Percentiles rank a stretch among this genome's conserved stretches.
Evolutionary conservation across 805 yeast genomes (phyloP).

Genomic region (Starmera dryadoides): DNA sequence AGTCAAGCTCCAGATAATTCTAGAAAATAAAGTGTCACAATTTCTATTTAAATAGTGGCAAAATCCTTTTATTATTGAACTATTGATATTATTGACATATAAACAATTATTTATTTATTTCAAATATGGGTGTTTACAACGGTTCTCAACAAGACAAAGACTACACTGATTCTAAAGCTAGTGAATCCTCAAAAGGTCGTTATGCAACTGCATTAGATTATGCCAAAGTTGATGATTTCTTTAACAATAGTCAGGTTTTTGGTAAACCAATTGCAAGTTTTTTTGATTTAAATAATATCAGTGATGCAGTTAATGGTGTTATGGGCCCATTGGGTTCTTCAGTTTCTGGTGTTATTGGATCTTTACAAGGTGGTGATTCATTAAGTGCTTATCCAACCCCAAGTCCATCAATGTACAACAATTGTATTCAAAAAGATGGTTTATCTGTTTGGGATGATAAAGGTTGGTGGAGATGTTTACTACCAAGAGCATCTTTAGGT

Average conservation of each 20-base stretch:
- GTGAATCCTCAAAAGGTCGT: not conserved
- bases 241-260: not conserved
- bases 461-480: conserved; percentile 89
- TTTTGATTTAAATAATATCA: not conserved
- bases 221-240: not conserved
- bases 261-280: not conserved
- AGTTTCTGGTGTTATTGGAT: not conserved
- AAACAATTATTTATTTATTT: too few species aligned
- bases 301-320: not conserved
- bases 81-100: too few species aligned
- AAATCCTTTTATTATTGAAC: too few species aligned
- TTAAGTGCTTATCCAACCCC: conserved; percentile 53
- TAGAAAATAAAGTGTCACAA: too few species aligned
- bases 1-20: too few species aligned
- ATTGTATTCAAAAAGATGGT: conserved; percentile 63
- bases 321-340: not conserved
- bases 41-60: too few species aligned
- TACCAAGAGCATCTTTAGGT: conserved; percentile 46
- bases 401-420: conserved; percentile 45
- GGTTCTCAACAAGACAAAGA: conserved; percentile 1
- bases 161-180: not conserved
- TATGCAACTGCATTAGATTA: not conserved
- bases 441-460: conserved; percentile 72
- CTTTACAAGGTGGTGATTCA: conserved; percentile 2
- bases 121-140: conserved; percentile 6